Evolutionary conservation across 164 flowering plant genomes (phyloP).

Genomic region (Chimonanthus salicifolius): DNA sequence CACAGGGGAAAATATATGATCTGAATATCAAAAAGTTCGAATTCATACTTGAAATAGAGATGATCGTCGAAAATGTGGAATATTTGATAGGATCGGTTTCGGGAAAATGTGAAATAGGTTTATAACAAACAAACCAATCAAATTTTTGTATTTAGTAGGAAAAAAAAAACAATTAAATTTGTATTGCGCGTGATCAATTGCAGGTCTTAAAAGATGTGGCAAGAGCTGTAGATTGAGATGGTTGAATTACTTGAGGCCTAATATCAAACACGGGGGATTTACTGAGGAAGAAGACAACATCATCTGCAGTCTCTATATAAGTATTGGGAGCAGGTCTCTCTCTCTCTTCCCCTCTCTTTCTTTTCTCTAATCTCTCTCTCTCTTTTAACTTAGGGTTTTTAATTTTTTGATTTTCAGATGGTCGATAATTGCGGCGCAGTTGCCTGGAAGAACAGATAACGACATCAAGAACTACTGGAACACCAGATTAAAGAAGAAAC

Average conservation of each 20-base stretch:
- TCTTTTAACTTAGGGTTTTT: neutral
- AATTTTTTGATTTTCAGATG: constrained; percentile 40
- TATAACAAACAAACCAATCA: too few species aligned
- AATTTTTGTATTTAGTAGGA: neutral
- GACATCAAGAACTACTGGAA: constrained; percentile 98
- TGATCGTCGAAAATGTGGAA: too few species aligned
- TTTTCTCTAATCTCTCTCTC: neutral
- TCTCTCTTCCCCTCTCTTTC: neutral
- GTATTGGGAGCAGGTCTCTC: constrained; percentile 53
- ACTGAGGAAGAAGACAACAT: constrained; percentile 75
- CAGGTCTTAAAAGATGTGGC: constrained; percentile 54
- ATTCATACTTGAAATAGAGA: too few species aligned
- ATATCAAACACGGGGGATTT: constrained; percentile 76
- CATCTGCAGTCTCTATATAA: constrained; percentile 58
- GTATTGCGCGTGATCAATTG: neutral
- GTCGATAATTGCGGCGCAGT: constrained; percentile 92
- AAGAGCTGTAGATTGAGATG: constrained; percentile 82
- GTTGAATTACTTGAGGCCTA: constrained; percentile 80
- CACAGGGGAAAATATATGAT: too few species aligned
- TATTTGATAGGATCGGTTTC: too few species aligned
- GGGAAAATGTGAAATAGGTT: too few species aligned
- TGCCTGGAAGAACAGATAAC: constrained; percentile 95
- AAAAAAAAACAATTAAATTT: neutral
- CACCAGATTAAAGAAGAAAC: constrained; percentile 82
- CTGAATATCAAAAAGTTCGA: too few species aligned